Evolutionary conservation across 179 eudicot species (phyloP).

Genomic region (Patellifolia procumbens): DNA sequence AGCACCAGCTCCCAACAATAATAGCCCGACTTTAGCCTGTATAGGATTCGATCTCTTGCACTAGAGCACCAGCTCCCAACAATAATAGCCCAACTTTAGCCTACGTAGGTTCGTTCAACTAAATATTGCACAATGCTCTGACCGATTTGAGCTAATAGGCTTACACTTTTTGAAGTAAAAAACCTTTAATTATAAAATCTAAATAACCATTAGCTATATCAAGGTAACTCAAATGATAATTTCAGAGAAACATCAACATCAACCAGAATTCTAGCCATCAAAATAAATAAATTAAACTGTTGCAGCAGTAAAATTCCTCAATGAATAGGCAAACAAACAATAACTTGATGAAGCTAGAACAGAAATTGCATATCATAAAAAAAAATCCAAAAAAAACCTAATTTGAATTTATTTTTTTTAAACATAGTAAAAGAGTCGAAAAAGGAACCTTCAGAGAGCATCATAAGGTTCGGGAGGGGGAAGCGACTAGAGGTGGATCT

Average conservation of each 20-base stretch:
- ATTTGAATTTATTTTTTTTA: no score
- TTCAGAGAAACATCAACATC: background rate
- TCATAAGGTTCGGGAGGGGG: slow-evolving; percentile 36
- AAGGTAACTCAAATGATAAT: background rate
- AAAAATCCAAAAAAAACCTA: background rate
- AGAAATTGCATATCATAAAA: no score
- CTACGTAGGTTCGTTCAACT: no score
- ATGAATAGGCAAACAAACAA: background rate
- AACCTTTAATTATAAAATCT: no score
- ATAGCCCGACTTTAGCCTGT: no score
- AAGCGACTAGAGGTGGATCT: slow-evolving; percentile 24
- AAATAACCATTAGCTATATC: background rate
- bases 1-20: no score
- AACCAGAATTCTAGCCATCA: background rate
- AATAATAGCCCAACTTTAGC: no score
- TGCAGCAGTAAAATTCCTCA: no score
- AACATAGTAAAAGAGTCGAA: background rate
- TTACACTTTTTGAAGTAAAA: background rate
- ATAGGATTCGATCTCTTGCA: no score
- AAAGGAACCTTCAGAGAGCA: slow-evolving; percentile 29
- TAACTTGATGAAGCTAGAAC: background rate
- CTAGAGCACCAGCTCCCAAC: no score
- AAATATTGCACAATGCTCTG: slow-evolving; percentile 21
- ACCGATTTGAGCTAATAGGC: slow-evolving; percentile 26
- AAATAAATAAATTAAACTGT: no score